These are phyloP conservation scores for Aspergillus melleus DNA, from an alignment of 2,329 filamentous ascomycete species.

Conservation along the genomic window DNA sequence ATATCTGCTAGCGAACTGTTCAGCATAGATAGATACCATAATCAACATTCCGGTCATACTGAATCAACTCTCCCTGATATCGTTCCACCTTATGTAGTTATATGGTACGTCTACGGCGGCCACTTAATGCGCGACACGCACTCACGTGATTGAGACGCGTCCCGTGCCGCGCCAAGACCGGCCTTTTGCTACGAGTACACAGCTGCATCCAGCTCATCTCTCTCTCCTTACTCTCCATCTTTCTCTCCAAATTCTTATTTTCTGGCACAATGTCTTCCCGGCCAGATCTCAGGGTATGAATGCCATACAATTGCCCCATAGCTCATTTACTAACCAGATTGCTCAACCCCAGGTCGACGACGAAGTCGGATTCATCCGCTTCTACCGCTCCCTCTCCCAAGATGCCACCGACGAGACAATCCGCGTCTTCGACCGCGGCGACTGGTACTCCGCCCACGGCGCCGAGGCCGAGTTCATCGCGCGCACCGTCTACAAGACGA, in stretches of 20 bases:
- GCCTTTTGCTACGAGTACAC: constrained; percentile 1
- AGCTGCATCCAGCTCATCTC: constrained; percentile 12
- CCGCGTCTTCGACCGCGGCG: constrained; percentile 88
- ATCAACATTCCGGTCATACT: not conserved
- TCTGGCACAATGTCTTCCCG: constrained; percentile 64
- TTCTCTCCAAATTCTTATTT: constrained; percentile 4
- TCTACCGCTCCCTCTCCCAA: constrained; percentile 81
- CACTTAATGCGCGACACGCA: constrained; percentile 34
- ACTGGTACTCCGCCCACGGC: constrained; percentile 78
- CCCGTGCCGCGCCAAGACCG: constrained; percentile 3
- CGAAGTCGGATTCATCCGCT: constrained; percentile 93
- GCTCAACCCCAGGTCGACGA: constrained; percentile 72
- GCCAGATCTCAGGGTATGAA: constrained; percentile 67
- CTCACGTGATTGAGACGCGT: constrained; percentile 36
- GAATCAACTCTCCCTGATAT: too few relatives aligned
- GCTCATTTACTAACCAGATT: constrained; percentile 7
- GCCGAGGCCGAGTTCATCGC: constrained; percentile 50
- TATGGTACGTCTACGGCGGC: not conserved
- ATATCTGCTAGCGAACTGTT: not conserved
- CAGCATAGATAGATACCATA: not conserved
- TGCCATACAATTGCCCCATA: not conserved
- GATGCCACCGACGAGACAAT: constrained; percentile 67
- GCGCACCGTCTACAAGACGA: constrained; percentile 90
- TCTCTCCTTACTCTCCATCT: constrained; percentile 3
- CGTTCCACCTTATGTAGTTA: too few relatives aligned